Percentiles rank a stretch among this genome's conserved stretches.
Evolutionary conservation across 2,329 filamentous ascomycete genomes (phyloP).

Genomic region (Scedosporium dehoogii): DNA sequence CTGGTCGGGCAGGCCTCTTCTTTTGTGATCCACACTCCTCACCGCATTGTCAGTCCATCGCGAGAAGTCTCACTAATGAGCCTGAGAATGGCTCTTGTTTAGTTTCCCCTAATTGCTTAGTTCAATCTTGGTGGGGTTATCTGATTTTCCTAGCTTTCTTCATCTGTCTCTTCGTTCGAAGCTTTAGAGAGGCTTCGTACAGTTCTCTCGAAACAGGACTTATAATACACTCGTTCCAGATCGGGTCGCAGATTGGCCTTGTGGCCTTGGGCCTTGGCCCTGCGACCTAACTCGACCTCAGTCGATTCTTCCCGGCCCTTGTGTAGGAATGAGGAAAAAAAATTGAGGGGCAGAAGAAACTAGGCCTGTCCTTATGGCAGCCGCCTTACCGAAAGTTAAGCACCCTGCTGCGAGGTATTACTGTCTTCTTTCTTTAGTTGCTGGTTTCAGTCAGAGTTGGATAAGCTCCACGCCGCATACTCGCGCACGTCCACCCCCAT

Average conservation of each 20-base stretch:
- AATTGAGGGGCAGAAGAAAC: too few relatives aligned
- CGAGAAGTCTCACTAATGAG: neutral
- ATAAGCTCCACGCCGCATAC: neutral
- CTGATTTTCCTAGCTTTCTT: neutral
- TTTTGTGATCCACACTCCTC: neutral
- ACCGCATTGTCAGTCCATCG: neutral
- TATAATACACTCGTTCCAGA: neutral
- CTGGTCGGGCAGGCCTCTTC: neutral
- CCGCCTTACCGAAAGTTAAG: too few relatives aligned
- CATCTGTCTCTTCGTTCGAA: neutral
- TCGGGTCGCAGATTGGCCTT: neutral
- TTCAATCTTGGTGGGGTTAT: neutral
- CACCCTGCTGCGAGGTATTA: too few relatives aligned
- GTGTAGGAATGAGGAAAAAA: neutral
- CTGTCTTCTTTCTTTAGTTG: too few relatives aligned
- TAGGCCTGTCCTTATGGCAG: too few relatives aligned
- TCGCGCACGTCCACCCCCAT: constrained; percentile 4
- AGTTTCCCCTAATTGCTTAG: neutral
- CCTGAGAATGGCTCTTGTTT: neutral
- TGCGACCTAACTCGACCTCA: neutral
- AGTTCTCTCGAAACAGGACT: neutral
- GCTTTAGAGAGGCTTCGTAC: neutral
- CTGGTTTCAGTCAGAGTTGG: neutral
- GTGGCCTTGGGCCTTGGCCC: neutral
- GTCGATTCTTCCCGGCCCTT: neutral